These are phyloP conservation scores for Ustilago sp. DNA, from an alignment of 1,284 basidiomycete species.

Conservation along the genomic window DNA sequence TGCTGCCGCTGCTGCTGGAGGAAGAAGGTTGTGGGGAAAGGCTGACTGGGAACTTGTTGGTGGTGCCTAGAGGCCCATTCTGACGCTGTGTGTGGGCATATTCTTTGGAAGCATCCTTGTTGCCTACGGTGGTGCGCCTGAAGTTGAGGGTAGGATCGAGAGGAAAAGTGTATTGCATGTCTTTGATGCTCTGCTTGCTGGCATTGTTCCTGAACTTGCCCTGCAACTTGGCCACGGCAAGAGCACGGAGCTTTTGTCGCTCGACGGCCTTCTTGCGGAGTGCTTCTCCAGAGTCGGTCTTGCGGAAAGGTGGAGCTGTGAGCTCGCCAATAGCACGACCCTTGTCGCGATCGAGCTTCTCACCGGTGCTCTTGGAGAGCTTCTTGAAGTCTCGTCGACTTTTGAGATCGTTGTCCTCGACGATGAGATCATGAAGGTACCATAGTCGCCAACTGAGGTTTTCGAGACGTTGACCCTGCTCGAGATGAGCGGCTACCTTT, in stretches of 20 bases:
- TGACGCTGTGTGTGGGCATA: conserved; percentile 35
- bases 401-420: conserved; percentile 51
- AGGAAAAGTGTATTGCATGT: conserved; percentile 49
- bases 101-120: conserved; percentile 36
- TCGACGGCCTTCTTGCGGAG: conserved; percentile 48
- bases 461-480: conserved; percentile 62
- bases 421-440: conserved; percentile 56
- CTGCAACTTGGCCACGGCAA: conserved; percentile 49
- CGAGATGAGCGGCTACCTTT: conserved; percentile 58
- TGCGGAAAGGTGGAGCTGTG: conserved; percentile 50
- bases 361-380: conserved; percentile 47
- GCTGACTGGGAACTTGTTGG: conserved; percentile 43
- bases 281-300: conserved; percentile 50
- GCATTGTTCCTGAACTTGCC: conserved; percentile 36
- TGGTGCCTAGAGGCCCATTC: conserved; percentile 38
- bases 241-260: conserved; percentile 46
- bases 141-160: conserved; percentile 49
- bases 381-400: conserved; percentile 46
- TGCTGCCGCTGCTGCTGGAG: not conserved
- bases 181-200: conserved; percentile 44
- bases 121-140: conserved; percentile 45
- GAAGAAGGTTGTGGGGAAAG: conserved; percentile 29
- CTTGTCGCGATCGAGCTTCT: conserved; percentile 55
- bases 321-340: conserved; percentile 47
- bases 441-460: conserved; percentile 62